Evolutionary conservation across 129 eudicot species (phyloP).

Genomic region (Cynara cardunculus): DNA sequence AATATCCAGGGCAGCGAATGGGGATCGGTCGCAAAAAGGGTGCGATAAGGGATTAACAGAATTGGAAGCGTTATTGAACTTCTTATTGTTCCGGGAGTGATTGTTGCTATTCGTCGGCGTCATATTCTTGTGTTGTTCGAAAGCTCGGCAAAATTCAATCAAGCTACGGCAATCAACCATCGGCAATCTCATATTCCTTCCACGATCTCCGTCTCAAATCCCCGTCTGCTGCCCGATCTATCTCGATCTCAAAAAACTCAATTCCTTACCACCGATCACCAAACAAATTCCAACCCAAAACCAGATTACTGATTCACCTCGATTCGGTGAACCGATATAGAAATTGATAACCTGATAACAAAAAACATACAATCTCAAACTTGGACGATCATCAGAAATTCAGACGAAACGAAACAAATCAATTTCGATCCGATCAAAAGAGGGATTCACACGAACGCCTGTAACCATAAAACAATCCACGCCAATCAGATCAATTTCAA

Average conservation of each 20-base stretch:
- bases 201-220: neutral
- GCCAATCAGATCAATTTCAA: constrained; percentile 1
- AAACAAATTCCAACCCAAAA: neutral
- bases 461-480: neutral
- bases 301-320: neutral
- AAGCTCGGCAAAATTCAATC: constrained; percentile 55
- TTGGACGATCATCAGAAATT: neutral
- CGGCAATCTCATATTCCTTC: constrained; percentile 40
- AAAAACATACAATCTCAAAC: neutral
- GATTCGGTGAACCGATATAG: neutral
- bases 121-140: constrained; percentile 38
- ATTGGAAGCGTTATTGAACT: constrained; percentile 16
- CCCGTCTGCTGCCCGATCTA: neutral
- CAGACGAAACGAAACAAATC: neutral
- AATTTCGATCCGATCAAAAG: constrained; percentile 8
- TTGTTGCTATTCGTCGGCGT: constrained; percentile 13
- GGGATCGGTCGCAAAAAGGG: constrained; percentile 41
- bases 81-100: constrained; percentile 23
- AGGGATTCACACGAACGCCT: neutral
- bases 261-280: neutral
- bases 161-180: constrained; percentile 61
- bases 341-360: neutral
- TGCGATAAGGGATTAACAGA: constrained; percentile 34
- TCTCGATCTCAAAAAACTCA: constrained; percentile 22
- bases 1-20: constrained; percentile 42